Evolutionary conservation across 257 asterid genomes (phyloP).

Genomic region (Capsicum chinense): DNA sequence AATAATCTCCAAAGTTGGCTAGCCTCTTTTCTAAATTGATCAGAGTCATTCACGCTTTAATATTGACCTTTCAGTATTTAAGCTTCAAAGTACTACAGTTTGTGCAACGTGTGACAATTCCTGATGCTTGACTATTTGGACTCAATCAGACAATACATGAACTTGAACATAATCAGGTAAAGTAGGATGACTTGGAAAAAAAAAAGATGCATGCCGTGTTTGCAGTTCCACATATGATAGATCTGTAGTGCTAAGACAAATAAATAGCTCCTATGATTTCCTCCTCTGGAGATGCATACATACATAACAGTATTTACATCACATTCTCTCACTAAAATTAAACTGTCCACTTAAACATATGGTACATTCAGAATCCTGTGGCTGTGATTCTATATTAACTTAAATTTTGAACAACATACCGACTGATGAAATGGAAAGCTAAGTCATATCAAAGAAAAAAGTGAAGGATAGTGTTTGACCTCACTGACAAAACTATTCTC

Average conservation of each 20-base stretch:
- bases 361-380: conserved; percentile 11
- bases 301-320: neutral
- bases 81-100: too few species aligned
- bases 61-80: too few species aligned
- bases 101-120: too few species aligned
- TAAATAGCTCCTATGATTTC: conserved; percentile 13
- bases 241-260: conserved; percentile 8
- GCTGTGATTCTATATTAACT: conserved; percentile 10
- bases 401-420: neutral
- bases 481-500: conserved; percentile 59
- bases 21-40: neutral
- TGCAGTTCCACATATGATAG: neutral
- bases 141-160: too few species aligned
- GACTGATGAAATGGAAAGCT: conserved; percentile 10
- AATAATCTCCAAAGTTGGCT: too few species aligned
- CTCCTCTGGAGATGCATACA: neutral
- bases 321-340: neutral
- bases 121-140: too few species aligned
- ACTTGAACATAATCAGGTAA: neutral
- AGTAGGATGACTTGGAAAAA: neutral
- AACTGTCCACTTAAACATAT: neutral
- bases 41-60: neutral
- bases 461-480: conserved; percentile 45
- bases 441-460: neutral
- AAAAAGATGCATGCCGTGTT: neutral